phyloP scores from a whole-genome alignment of 179 eudicot genomes.

The Carnegiea gigantea region DNA sequence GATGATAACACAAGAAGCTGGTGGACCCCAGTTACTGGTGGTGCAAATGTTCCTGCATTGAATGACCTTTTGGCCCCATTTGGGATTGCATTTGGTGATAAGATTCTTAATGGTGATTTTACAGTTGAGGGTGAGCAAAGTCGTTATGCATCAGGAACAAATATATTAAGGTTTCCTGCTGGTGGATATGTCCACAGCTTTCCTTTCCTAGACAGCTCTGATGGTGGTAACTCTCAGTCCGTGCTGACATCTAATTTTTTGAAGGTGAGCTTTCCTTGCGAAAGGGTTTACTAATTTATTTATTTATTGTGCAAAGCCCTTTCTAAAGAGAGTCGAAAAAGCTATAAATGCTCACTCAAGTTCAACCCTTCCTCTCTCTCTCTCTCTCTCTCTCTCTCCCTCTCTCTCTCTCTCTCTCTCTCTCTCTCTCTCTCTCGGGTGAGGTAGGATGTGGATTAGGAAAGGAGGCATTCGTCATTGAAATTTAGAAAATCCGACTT shows the following conservation, averaged over 20 bases:
- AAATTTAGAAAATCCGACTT: neutral
- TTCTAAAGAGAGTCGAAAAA: neutral
- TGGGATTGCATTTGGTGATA: conserved; percentile 95
- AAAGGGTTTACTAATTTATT: no score
- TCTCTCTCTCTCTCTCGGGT: no score
- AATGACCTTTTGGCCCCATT: conserved; percentile 93
- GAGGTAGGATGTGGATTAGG: neutral
- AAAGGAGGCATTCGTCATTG: neutral
- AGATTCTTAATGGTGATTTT: conserved; percentile 90
- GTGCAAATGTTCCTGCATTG: conserved; percentile 87
- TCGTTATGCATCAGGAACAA: conserved; percentile 92
- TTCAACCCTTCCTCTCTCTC: neutral
- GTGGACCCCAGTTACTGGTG: conserved; percentile 99
- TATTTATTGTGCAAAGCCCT: no score
- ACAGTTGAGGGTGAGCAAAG: conserved; percentile 77
- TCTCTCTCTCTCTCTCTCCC: no score
- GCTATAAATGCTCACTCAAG: neutral
- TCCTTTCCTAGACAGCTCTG: conserved; percentile 85
- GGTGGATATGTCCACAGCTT: conserved; percentile 95
- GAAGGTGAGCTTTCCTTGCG: conserved; percentile 50
- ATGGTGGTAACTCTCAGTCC: conserved; percentile 76
- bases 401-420: no score
- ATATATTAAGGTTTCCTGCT: conserved; percentile 76
- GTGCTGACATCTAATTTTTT: conserved; percentile 49
- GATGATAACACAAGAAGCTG: conserved; percentile 96